Conservation (phyloP, 225 moss, liverwort and hornwort species). For the Pseudisothecium myosuroides region DNA sequence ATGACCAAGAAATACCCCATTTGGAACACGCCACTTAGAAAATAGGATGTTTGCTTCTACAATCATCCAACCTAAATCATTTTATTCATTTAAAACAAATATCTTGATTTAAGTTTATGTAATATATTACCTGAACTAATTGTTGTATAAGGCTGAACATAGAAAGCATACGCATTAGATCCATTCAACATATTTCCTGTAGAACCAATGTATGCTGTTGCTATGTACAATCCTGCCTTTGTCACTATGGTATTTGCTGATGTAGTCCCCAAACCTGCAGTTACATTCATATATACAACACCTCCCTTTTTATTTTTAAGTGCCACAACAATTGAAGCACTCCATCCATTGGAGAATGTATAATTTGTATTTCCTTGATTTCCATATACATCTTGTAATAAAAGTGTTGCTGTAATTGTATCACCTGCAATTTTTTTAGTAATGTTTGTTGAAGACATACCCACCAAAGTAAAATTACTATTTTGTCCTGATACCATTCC, state of each 20-base stretch:
- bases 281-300: background rate
- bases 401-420: background rate
- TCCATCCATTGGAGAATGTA: background rate
- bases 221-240: background rate
- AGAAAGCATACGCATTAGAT: background rate
- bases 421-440: conserved; percentile 1
- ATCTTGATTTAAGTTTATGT: background rate
- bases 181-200: background rate
- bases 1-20: background rate
- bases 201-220: conserved; percentile 3
- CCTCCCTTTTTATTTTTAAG: background rate
- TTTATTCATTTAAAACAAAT: background rate
- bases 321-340: background rate
- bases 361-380: conserved; percentile 14
- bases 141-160: background rate
- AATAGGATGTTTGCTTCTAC: background rate
- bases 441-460: background rate
- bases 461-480: background rate
- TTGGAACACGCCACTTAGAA: background rate
- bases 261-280: background rate
- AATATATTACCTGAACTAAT: background rate
- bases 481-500: conserved; percentile 1
- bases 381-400: conserved; percentile 6
- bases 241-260: background rate
- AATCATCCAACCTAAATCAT: background rate